Evolutionary conservation across 202 grass and related monocot genomes (phyloP).

Genomic region (Zizania palustris): DNA sequence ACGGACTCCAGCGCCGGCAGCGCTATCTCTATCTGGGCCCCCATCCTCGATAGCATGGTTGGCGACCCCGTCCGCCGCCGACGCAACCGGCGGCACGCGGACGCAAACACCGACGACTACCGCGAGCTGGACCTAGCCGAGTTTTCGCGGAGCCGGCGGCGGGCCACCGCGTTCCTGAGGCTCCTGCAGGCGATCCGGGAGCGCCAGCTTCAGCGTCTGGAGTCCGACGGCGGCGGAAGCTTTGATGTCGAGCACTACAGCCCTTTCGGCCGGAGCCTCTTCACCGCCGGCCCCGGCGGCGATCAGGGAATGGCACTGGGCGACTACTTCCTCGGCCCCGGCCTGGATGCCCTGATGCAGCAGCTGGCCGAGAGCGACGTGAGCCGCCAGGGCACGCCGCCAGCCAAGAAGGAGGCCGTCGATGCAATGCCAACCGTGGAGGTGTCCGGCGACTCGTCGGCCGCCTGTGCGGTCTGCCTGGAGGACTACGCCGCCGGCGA

Average conservation of each 20-base stretch:
- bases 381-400: slow-evolving; percentile 45
- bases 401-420: slow-evolving; percentile 59
- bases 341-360: slow-evolving; percentile 55
- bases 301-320: slow-evolving; percentile 41
- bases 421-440: slow-evolving; percentile 61
- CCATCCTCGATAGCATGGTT: slow-evolving; percentile 47
- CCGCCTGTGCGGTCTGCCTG: slow-evolving; percentile 66
- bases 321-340: slow-evolving; percentile 64
- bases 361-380: slow-evolving; percentile 57
- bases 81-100: slow-evolving; percentile 24
- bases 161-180: slow-evolving; percentile 53
- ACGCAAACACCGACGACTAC: not conserved
- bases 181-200: slow-evolving; percentile 53
- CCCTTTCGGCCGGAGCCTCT: slow-evolving; percentile 48
- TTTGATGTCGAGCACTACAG: slow-evolving; percentile 38
- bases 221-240: slow-evolving; percentile 1
- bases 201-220: slow-evolving; percentile 50
- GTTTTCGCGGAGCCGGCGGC: slow-evolving; percentile 43
- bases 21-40: slow-evolving; percentile 62
- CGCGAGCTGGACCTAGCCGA: slow-evolving; percentile 35
- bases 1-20: slow-evolving; percentile 29
- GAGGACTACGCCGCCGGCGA: slow-evolving; percentile 64
- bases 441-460: not conserved
- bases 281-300: slow-evolving; percentile 9
- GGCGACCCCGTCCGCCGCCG: slow-evolving; percentile 45